A percentile compares a stretch with the other conserved stretches of the same genome.
Evolutionary conservation across 1,284 basidiomycete genomes (phyloP).

Genomic region (Tylopilus orsonianus): DNA sequence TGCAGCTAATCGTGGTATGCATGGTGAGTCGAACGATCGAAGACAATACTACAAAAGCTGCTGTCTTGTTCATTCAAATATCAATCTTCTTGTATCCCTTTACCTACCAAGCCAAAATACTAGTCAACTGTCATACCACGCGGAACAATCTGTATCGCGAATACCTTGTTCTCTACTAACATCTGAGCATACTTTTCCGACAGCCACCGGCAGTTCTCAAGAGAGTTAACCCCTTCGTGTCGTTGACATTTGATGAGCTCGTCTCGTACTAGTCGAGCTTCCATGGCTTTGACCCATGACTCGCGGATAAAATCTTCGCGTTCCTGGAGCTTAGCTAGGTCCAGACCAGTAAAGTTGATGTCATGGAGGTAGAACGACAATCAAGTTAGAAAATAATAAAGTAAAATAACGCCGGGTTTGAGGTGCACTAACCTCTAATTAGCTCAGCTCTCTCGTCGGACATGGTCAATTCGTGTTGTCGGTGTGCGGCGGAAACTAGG

Average conservation of each 20-base stretch:
- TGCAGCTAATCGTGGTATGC: neutral
- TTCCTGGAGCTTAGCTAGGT: constrained; percentile 56
- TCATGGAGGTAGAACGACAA: neutral
- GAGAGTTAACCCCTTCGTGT: constrained; percentile 89
- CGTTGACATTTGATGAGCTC: constrained; percentile 92
- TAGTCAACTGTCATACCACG: constrained; percentile 7
- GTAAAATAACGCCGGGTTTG: neutral
- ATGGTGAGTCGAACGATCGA: neutral
- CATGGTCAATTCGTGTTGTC: constrained; percentile 20
- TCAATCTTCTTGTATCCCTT: constrained; percentile 57
- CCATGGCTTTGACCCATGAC: constrained; percentile 95
- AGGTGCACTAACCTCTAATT: constrained; percentile 29
- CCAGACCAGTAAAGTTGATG: neutral
- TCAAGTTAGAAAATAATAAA: constrained; percentile 1
- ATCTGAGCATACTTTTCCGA: constrained; percentile 84
- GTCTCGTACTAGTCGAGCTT: constrained; percentile 85
- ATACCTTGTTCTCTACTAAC: constrained; percentile 85
- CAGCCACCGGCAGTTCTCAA: constrained; percentile 86
- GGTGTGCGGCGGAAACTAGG: constrained; percentile 2
- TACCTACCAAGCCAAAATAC: constrained; percentile 36
- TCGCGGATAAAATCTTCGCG: constrained; percentile 85
- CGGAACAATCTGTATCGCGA: constrained; percentile 34
- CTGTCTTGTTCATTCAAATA: constrained; percentile 17
- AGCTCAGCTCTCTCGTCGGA: constrained; percentile 36
- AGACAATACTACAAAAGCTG: neutral